phyloP scores from a whole-genome alignment of 2,329 filamentous ascomycete species.

The Didymella pomorum region DNA sequence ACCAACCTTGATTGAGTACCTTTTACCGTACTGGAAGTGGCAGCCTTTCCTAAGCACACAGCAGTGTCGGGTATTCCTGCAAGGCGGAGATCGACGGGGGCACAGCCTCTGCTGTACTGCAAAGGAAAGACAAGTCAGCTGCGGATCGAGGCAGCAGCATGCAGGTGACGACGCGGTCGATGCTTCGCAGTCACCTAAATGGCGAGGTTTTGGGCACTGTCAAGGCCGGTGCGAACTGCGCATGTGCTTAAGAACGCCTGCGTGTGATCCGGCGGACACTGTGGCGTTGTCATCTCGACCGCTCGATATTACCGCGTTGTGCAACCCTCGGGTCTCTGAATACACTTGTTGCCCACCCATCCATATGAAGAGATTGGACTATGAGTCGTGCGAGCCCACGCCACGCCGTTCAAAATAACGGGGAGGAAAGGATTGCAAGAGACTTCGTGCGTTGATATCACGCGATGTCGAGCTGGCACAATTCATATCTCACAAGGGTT shows the following conservation, averaged over 20 bases:
- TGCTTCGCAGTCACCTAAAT: not conserved
- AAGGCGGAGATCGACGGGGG: conserved; percentile 2
- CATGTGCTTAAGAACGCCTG: not conserved
- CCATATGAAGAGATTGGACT: not conserved
- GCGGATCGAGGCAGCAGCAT: not conserved
- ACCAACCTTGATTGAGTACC: not conserved
- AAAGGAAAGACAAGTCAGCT: not conserved
- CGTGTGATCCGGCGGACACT: conserved; percentile 1
- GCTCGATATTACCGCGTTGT: not conserved
- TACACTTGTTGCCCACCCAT: not conserved
- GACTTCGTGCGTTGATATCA: not conserved
- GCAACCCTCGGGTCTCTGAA: conserved; percentile 2
- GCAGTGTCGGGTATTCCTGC: not conserved
- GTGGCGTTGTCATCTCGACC: not conserved
- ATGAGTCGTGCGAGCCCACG: conserved; percentile 4
- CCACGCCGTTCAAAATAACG: conserved; percentile 1
- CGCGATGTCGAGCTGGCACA: not conserved
- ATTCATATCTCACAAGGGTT: not conserved
- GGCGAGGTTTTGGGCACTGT: not conserved
- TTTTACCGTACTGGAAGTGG: not conserved
- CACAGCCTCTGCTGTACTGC: conserved; percentile 7
- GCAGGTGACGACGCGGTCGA: conserved; percentile 7
- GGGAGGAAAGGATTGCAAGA: not conserved
- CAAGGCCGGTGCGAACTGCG: not conserved
- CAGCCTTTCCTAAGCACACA: not conserved